Evolutionary conservation across 73 alveolate genomes (phyloP), one percentile per base, ranked within the genome.

Genomic region (Durusdinium trenchii): DNA sequence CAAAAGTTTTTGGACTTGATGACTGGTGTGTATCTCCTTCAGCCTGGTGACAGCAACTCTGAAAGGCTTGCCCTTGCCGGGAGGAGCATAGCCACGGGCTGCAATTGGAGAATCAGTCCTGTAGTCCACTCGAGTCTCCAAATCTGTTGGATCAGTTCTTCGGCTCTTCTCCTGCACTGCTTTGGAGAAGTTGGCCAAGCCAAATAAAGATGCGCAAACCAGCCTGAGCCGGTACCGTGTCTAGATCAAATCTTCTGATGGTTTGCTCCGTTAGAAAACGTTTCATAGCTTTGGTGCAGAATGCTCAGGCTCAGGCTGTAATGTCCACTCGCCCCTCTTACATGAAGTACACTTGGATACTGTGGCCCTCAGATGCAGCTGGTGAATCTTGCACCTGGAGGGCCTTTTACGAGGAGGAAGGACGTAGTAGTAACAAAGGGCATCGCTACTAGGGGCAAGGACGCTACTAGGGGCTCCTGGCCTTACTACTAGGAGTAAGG

Each of bases 261-360:
- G 36, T 64, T 18, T n/a, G n/a, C n/a, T n/a, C n/a, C n/a, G n/a
- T n/a, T n/a, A n/a, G n/a, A n/a, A n/a, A 60, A 23, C 73, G 30
- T 32, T 32, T 23, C 18, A 60, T 23, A 60, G 73, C 18, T 2
- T 32, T 1, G 0, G 30, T 23, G 1, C n/a, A 32, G n/a, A 60
- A 32, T 67, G 36, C 81, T 32, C 16, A 43, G 90, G 71, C 92
- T 36, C 71, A 20, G 47, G 71, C 98, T 48, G 35, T 69, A 76
- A 38, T 91, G 98, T 40, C 67, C 87, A n/a, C 90, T 57, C 1
- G 98, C 89, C 26, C 90, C 98, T 3, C n/a, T 71, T 45, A 54
- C 98, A 38, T 91, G 98, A 36, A 91, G 87, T 28, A 89, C 98
- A 3, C 90, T 40, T 6, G 98, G 90, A 32, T 91, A 91, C 54